Evolutionary conservation across 2,329 filamentous ascomycete genomes (phyloP), one percentile per base, ranked within the genome.

Genomic region (Venturia carpophila): DNA sequence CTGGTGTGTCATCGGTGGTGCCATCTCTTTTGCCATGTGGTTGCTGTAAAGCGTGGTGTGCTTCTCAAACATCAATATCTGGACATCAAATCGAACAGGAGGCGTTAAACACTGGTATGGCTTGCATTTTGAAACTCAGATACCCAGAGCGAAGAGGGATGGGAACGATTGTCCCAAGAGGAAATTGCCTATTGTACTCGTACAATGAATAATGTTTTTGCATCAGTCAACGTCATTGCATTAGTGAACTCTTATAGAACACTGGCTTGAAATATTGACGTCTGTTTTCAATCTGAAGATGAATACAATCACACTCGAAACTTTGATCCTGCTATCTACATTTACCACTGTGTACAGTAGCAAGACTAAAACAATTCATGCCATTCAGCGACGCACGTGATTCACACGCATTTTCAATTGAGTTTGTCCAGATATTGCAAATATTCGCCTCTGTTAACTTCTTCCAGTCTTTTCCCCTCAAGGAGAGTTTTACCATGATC

Each of bases 1-100:
- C 17, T 64, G 63, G 63, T 55, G 27, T 30, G 39, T 64, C 37
- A 24, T 64, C 11, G 63, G 63, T 11, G 47, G 47, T 64, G 47
- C 49, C 27, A 45, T 64, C 4, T 37, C 63, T 30, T 37, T 52
- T 21, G 63, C 63, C 27, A 64, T 64, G 63, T 64, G 47, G 47
- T 0, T 58, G 37, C 37, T 64, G 17, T 64, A 45, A 27, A 39
- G 39, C 4, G 5, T 5, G 24, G 19, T 55, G n/a, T 15, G 19
- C n/a, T 43, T n/a, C 15, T 43, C 11, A 19, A 11, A 27, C 11
- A 52, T 15, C 21, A 52, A 5, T 3, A 10, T 27, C 15, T 15
- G 10, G 21, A 21, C 21, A 6, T 3, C n/a, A 13, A 5, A 6
- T 11, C n/a, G 5, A 5, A 15, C 9, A 27, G 24, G 47, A 30